phyloP scores from a whole-genome alignment of 371 early-diverging fungal genomes.

The Lichtheimia ornata region DNA sequence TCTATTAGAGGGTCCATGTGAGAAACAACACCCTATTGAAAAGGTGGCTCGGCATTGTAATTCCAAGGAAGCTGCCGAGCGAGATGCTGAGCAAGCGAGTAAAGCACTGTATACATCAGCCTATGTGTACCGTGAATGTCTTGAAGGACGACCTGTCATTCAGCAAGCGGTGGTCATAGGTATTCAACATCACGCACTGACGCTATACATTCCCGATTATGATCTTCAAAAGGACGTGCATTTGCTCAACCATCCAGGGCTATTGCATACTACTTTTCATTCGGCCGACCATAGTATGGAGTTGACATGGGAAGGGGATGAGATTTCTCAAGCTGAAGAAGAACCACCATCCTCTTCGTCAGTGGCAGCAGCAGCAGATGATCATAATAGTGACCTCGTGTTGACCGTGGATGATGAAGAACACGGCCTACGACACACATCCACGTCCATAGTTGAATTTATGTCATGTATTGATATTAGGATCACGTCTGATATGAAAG shows the following conservation, averaged over 20 bases:
- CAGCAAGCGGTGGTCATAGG: slow-evolving; percentile 12
- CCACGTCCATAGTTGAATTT: slow-evolving; percentile 84
- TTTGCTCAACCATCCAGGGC: background rate
- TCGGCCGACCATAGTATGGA: slow-evolving; percentile 6
- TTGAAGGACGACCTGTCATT: slow-evolving; percentile 7
- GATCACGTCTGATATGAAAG: slow-evolving; percentile 28
- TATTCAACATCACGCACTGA: slow-evolving; percentile 3
- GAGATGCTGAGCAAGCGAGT: slow-evolving; percentile 27
- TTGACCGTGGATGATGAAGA: slow-evolving; percentile 29
- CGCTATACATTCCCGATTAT: slow-evolving; percentile 13
- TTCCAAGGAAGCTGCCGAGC: slow-evolving; percentile 14
- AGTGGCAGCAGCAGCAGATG: background rate
- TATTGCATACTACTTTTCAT: slow-evolving; percentile 2
- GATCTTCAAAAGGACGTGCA: slow-evolving; percentile 6
- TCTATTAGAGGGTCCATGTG: too few relatives aligned
- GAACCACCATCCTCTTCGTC: slow-evolving; percentile 2
- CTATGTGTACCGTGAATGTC: slow-evolving; percentile 32
- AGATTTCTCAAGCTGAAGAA: background rate
- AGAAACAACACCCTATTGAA: slow-evolving; percentile 12
- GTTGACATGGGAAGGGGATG: slow-evolving; percentile 7
- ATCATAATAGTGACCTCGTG: slow-evolving; percentile 7
- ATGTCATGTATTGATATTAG: slow-evolving; percentile 72
- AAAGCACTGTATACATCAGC: slow-evolving; percentile 28
- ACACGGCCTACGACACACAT: slow-evolving; percentile 83
- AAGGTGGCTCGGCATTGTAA: slow-evolving; percentile 39